A percentile compares a stretch with the other conserved stretches of the same genome.
These are phyloP conservation scores for Carex arenaria DNA, from an alignment of 202 grass and related monocot species.

Conservation along the genomic window DNA sequence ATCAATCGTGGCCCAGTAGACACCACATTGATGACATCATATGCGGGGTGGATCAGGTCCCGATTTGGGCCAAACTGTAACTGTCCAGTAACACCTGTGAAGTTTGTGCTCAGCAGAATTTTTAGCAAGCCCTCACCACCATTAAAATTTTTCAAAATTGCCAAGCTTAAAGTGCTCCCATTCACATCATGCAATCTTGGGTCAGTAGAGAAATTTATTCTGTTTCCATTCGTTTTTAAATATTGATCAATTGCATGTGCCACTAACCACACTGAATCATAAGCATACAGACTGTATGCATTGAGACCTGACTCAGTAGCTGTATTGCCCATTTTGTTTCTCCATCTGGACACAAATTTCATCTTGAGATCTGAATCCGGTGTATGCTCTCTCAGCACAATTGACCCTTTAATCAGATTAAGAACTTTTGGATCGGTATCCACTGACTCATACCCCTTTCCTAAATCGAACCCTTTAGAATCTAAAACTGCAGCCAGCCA, in stretches of 20 bases:
- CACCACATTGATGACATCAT: slow-evolving; percentile 73
- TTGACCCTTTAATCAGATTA: slow-evolving; percentile 61
- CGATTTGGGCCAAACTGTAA: slow-evolving; percentile 56
- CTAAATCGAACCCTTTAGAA: slow-evolving; percentile 15
- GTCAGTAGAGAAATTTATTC: slow-evolving; percentile 64
- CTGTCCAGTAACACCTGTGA: slow-evolving; percentile 62
- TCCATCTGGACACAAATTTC: slow-evolving; percentile 69
- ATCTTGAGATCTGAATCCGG: slow-evolving; percentile 52
- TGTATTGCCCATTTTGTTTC: slow-evolving; percentile 30
- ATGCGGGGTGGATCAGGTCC: slow-evolving; percentile 56
- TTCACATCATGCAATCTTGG: slow-evolving; percentile 51
- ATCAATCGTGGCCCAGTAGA: slow-evolving; percentile 45
- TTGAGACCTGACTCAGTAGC: slow-evolving; percentile 45
- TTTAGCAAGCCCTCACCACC: slow-evolving; percentile 55
- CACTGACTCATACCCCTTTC: background rate
- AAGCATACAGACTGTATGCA: slow-evolving; percentile 80
- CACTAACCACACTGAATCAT: slow-evolving; percentile 77
- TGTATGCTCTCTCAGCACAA: slow-evolving; percentile 66
- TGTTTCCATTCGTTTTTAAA: slow-evolving; percentile 33
- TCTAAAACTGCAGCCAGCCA: slow-evolving; percentile 86
- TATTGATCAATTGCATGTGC: slow-evolving; percentile 69
- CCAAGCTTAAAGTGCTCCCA: slow-evolving; percentile 47
- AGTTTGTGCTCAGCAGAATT: slow-evolving; percentile 66
- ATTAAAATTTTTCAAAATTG: slow-evolving; percentile 59
- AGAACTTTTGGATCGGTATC: slow-evolving; percentile 25